phyloP scores from a whole-genome alignment of 2,329 filamentous ascomycete species.

The Penicillium sp. region DNA sequence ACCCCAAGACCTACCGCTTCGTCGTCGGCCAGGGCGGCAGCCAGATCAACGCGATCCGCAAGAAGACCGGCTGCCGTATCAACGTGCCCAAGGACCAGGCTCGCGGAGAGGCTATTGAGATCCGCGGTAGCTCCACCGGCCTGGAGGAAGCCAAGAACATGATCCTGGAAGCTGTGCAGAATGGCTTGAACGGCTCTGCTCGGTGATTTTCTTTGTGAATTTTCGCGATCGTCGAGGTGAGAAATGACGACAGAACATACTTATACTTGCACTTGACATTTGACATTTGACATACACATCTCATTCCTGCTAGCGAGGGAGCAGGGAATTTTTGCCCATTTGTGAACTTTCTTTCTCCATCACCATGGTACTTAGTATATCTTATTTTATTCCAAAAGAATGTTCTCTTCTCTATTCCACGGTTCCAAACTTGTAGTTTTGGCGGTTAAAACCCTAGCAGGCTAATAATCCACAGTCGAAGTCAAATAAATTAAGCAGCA shows the following conservation, averaged over 20 bases:
- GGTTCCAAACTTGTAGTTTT: neutral
- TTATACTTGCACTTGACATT: constrained; percentile 8
- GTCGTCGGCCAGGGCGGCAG: constrained; percentile 86
- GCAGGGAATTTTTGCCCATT: constrained; percentile 15
- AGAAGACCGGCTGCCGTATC: constrained; percentile 89
- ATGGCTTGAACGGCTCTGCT: constrained; percentile 29
- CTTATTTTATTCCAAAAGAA: constrained; percentile 16
- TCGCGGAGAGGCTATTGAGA: constrained; percentile 79
- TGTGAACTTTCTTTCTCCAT: constrained; percentile 13
- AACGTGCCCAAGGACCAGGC: constrained; percentile 82
- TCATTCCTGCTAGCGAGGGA: constrained; percentile 8
- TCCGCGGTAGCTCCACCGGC: constrained; percentile 74
- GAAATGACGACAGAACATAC: constrained; percentile 13
- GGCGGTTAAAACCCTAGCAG: neutral
- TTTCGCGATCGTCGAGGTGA: constrained; percentile 1
- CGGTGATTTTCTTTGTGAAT: constrained; percentile 14
- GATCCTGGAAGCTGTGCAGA: constrained; percentile 76
- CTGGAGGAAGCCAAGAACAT: constrained; percentile 84
- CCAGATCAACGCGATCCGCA: constrained; percentile 90
- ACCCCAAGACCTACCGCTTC: constrained; percentile 83
- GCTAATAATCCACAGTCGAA: neutral
- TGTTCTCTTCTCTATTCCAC: constrained; percentile 10
- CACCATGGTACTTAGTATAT: constrained; percentile 17
- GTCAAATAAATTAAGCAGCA: neutral
- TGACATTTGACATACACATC: constrained; percentile 12